A percentile compares a stretch with the other conserved stretches of the same genome.
Evolutionary conservation across 257 asterid species (phyloP).

Genomic region (Osmanthus fragrans): DNA sequence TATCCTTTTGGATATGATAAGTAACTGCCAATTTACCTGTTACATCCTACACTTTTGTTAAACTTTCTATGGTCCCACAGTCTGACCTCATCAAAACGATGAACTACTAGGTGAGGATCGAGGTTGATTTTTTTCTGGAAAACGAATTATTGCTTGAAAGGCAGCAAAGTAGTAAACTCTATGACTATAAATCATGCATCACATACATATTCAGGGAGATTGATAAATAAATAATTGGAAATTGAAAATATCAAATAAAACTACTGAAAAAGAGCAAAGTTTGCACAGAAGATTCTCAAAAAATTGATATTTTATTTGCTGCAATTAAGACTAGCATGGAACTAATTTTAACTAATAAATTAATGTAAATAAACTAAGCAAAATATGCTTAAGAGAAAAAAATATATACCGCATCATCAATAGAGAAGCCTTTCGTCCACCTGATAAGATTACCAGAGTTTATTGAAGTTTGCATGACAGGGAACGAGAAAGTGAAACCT

Average conservation of each 20-base stretch:
- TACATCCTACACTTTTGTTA: too few species aligned
- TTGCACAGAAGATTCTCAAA: not conserved
- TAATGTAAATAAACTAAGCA: too few species aligned
- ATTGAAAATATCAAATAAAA: not conserved
- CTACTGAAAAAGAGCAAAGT: not conserved
- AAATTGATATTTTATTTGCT: not conserved
- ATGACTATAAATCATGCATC: not conserved
- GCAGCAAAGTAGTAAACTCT: not conserved
- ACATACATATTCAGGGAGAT: not conserved
- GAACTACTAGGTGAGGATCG: not conserved
- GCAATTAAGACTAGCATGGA: not conserved
- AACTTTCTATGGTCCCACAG: too few species aligned
- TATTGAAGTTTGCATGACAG: conserved; percentile 77
- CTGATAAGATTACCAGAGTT: conserved; percentile 80
- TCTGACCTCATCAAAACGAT: not conserved
- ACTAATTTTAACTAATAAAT: not conserved
- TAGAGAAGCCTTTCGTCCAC: conserved; percentile 92
- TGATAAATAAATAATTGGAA: not conserved
- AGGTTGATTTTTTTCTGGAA: not conserved
- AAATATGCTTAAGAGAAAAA: not conserved
- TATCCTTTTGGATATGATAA: not conserved
- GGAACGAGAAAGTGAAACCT: conserved; percentile 87
- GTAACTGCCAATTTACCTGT: too few species aligned
- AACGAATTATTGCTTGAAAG: not conserved
- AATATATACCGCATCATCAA: conserved; percentile 57